A percentile compares a stretch with the other conserved stretches of the same genome.
Evolutionary conservation across 768 basidiomycete species (phyloP).

Genomic region (Wakefieldia striispora): DNA sequence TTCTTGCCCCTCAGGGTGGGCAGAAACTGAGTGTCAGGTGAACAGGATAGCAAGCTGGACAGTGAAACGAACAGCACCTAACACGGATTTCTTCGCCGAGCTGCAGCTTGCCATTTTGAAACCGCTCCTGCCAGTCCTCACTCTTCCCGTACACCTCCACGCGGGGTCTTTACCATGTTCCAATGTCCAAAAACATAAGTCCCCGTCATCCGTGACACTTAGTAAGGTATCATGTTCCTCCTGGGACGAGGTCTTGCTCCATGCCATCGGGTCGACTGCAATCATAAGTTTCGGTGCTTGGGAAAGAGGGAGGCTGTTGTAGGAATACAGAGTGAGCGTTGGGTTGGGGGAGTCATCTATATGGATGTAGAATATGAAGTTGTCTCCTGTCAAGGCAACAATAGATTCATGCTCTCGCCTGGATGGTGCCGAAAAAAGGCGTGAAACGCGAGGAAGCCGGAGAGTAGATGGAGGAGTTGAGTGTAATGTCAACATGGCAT

Average conservation of each 20-base stretch:
- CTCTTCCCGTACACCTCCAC: conserved; percentile 72
- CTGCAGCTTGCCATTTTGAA: conserved; percentile 80
- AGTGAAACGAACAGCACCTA: conserved; percentile 53
- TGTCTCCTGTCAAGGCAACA: conserved; percentile 63
- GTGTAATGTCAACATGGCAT: conserved; percentile 51
- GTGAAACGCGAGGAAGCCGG: conserved; percentile 50
- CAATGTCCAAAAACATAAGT: conserved; percentile 85
- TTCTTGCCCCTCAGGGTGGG: conserved; percentile 61
- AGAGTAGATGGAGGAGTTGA: conserved; percentile 43
- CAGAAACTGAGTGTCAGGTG: conserved; percentile 49
- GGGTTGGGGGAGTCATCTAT: conserved; percentile 35
- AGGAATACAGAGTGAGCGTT: conserved; percentile 46
- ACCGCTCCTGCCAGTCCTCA: conserved; percentile 64
- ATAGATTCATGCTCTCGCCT: conserved; percentile 51
- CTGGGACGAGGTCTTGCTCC: conserved; percentile 52
- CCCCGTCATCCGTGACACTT: conserved; percentile 73
- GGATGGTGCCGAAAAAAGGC: conserved; percentile 67
- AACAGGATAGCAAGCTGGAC: background rate
- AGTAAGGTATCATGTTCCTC: conserved; percentile 70
- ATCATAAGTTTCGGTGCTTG: conserved; percentile 53
- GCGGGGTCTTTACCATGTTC: conserved; percentile 36
- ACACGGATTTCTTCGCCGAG: conserved; percentile 86
- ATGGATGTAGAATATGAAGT: conserved; percentile 57
- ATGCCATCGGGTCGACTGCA: conserved; percentile 87
- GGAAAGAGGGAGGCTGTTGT: conserved; percentile 51